Evolutionary conservation across 176 grass and related monocot genomes (phyloP).

Genomic region (Elaeis guineensis): DNA sequence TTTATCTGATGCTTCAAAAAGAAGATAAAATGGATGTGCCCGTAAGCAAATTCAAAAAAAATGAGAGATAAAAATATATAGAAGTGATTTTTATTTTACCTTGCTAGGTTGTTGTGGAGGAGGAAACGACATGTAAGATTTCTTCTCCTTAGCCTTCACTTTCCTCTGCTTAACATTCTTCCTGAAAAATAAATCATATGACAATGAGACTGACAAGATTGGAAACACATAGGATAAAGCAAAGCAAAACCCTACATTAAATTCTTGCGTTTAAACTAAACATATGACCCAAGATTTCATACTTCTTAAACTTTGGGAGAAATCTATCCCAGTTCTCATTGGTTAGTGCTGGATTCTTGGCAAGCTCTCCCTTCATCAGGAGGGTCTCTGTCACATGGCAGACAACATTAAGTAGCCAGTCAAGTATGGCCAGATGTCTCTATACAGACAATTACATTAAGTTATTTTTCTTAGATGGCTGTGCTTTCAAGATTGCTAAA

Average conservation of each 20-base stretch:
- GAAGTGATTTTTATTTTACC: conserved; percentile 20
- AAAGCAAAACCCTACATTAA: background rate
- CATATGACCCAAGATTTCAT: conserved; percentile 18
- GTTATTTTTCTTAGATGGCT: no score
- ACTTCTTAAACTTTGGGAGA: conserved; percentile 96
- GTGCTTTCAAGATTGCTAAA: background rate
- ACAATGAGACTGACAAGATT: conserved; percentile 3
- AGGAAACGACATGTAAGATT: conserved; percentile 90
- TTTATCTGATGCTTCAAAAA: background rate
- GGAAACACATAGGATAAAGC: background rate
- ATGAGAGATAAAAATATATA: background rate
- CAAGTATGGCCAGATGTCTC: background rate
- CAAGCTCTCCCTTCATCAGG: conserved; percentile 91
- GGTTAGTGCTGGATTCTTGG: conserved; percentile 80
- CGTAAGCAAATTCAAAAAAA: no score
- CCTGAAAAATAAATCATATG: conserved; percentile 32
- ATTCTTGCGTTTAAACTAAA: no score
- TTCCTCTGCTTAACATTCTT: conserved; percentile 98
- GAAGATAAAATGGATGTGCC: background rate
- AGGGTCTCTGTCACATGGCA: conserved; percentile 46
- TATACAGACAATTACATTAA: no score
- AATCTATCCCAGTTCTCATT: conserved; percentile 97
- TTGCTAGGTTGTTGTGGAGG: conserved; percentile 92
- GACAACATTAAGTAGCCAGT: conserved; percentile 11
- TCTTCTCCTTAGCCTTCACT: conserved; percentile 86